Evolutionary conservation across 768 basidiomycete species (phyloP), one percentile per base, ranked within the genome.

Genomic region (Lentinula boryana): DNA sequence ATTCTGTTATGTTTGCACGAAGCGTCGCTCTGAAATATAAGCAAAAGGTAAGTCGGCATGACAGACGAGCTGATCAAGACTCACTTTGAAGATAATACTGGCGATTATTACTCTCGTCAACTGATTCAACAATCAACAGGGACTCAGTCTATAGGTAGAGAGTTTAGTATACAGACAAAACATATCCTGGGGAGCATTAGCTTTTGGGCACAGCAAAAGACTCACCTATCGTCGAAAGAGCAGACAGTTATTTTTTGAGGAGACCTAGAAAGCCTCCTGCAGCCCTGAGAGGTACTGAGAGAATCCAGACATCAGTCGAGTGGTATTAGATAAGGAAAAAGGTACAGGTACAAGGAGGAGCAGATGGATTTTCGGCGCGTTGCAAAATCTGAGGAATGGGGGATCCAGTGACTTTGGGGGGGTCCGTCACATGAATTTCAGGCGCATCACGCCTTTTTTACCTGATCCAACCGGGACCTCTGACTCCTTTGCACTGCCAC

Each of bases 401-500:
- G 36, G 40, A 56, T 16, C 23, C 23, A 32, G 53, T 54, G 53
- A 54, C 50, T 51, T 36, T 40, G 55, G 40, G 55, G 40, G 36
- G 33, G 53, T 21, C 31, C 18, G 33, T 33, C 53, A 54, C 53
- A 54, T 54, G 53, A 54, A 38, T 35, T 54, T 54, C 53, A 54
- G 50, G 53, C 53, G 53, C 53, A 54, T 56, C 55, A 56, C 55
- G 40, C 55, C 50, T 51, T 56, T 56, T 56, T 43, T 56, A 56
- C 38, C 36, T 56, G 55, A 40, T 51, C n/a, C n/a, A 12, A 16
- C 0, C 13, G 3, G 7, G 50, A 51, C 31, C 27, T 35, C 50
- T 51, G 33, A 51, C 50, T 15, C 50, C 31, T 7, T 51, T 32
- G 50, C 33, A 32, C 50, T 33, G 50, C 46, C 46, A 48, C 46